These are phyloP conservation scores for Camelina sativa DNA, from an alignment of 345 rosid species.

Conservation along the genomic window DNA sequence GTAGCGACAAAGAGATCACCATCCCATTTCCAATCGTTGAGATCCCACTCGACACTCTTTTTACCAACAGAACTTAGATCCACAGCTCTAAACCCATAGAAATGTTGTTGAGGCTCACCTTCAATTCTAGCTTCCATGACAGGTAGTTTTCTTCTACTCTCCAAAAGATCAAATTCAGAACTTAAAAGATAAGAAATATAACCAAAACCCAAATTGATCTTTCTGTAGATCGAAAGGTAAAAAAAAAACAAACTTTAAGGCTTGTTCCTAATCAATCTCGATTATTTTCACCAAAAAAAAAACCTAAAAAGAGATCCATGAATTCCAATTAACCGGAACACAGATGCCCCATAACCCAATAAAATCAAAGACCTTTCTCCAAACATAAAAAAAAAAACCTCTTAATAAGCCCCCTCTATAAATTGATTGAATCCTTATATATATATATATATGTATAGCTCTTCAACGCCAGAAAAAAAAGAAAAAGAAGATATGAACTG, in stretches of 20 bases:
- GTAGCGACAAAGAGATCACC: conserved; percentile 92
- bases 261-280: conserved; percentile 60
- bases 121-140: conserved; percentile 84
- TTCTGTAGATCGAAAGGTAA: conserved; percentile 52
- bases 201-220: conserved; percentile 34
- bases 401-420: not conserved
- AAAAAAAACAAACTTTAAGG: conserved; percentile 25
- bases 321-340: conserved; percentile 63
- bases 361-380: conserved; percentile 34
- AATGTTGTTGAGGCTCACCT: conserved; percentile 60
- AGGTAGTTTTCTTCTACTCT: conserved; percentile 37
- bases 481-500: conserved; percentile 24
- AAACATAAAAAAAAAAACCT: not conserved
- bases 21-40: conserved; percentile 99
- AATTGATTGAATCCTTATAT: not conserved
- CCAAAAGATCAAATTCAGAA: conserved; percentile 16
- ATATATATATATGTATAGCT: not conserved
- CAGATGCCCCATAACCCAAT: conserved; percentile 55
- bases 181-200: conserved; percentile 8
- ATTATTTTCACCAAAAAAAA: conserved; percentile 57
- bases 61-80: conserved; percentile 65
- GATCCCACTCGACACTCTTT: conserved; percentile 79
- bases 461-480: conserved; percentile 9
- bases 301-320: conserved; percentile 75
- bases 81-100: conserved; percentile 55